phyloP scores from a whole-genome alignment of 2,329 filamentous ascomycete genomes.

The Epichloe baconii region DNA sequence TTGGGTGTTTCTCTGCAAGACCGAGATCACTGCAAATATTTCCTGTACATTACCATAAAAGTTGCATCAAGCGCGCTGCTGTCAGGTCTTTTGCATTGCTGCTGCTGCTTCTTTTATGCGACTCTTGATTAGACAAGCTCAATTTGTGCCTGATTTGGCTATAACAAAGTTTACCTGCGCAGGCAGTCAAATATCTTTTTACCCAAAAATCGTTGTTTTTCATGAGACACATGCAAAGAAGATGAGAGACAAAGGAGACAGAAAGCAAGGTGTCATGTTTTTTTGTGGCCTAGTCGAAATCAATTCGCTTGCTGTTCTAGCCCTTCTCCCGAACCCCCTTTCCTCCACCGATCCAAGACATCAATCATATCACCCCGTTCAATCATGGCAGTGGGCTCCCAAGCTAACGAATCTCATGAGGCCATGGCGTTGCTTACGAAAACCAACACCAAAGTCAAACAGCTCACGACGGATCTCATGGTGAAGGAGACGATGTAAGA shows the following conservation, averaged over 20 bases:
- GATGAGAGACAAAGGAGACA: not conserved
- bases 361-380: not conserved
- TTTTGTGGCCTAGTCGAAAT: not conserved
- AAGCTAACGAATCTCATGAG: constrained; percentile 22
- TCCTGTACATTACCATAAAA: constrained; percentile 44
- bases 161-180: constrained; percentile 17
- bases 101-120: constrained; percentile 18
- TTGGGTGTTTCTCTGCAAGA: constrained; percentile 2
- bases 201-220: not conserved
- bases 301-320: not conserved
- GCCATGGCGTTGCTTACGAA: constrained; percentile 48
- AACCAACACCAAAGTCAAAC: constrained; percentile 50
- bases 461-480: constrained; percentile 34
- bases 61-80: constrained; percentile 31
- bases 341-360: not conserved
- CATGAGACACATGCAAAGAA: not conserved
- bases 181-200: constrained; percentile 12
- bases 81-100: constrained; percentile 19
- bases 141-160: constrained; percentile 19
- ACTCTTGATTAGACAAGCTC: constrained; percentile 22
- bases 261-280: not conserved
- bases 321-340: not conserved
- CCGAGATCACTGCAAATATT: constrained; percentile 10
- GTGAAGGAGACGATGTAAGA: constrained; percentile 50
- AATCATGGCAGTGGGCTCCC: constrained; percentile 1